Conservation (phyloP, 2,329 filamentous ascomycete species). For the Thelonectria discophora region DNA sequence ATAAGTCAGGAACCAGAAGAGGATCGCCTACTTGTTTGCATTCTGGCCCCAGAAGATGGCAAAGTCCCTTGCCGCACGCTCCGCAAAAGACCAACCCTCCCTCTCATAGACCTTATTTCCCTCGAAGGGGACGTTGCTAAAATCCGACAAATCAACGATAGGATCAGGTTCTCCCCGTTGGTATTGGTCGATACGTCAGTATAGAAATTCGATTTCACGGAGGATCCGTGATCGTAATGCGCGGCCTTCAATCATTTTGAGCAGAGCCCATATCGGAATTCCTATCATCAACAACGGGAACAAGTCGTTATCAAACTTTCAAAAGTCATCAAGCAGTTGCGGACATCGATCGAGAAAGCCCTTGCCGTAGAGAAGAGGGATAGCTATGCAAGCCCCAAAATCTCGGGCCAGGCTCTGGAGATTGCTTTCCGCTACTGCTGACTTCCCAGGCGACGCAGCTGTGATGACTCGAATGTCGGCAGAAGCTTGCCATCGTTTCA, state of each 20-base stretch:
- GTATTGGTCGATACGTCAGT: conserved; percentile 19
- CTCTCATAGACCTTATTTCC: conserved; percentile 28
- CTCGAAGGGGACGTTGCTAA: conserved; percentile 26
- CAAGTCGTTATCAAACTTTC: conserved; percentile 36
- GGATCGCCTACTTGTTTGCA: conserved; percentile 33
- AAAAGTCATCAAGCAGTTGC: conserved; percentile 31
- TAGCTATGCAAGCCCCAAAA: conserved; percentile 37
- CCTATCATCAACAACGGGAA: conserved; percentile 35
- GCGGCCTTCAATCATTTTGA: conserved; percentile 31
- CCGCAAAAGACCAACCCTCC: conserved; percentile 23
- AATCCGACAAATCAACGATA: too few relatives aligned
- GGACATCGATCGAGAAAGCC: conserved; percentile 31
- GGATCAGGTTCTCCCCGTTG: conserved; percentile 23
- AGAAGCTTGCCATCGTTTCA: conserved; percentile 35
- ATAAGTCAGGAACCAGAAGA: conserved; percentile 36
- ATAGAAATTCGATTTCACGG: conserved; percentile 14
- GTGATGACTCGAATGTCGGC: conserved; percentile 16
- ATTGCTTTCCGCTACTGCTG: conserved; percentile 19
- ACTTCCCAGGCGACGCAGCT: neutral
- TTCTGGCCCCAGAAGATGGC: conserved; percentile 35
- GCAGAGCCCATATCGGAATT: conserved; percentile 32
- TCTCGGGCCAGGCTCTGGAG: conserved; percentile 29
- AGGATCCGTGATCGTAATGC: conserved; percentile 30
- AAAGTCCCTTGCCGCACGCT: conserved; percentile 24
- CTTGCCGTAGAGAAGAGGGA: conserved; percentile 35